A percentile compares a stretch with the other conserved stretches of the same genome.
phyloP scores from a whole-genome alignment of 768 basidiomycete genomes.

The Chalciporus piperatus region DNA sequence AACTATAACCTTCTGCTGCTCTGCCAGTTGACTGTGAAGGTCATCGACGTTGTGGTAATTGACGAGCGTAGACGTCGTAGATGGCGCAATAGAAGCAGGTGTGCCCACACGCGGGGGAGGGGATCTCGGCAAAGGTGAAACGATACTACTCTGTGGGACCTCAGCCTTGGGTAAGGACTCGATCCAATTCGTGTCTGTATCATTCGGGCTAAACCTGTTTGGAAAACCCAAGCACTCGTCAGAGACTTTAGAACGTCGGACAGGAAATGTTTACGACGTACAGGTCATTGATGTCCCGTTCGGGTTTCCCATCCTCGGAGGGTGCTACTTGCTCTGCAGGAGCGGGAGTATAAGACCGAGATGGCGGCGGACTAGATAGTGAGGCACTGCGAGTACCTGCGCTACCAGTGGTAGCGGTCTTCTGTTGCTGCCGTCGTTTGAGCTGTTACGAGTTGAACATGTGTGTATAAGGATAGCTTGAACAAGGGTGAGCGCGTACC shows the following conservation, averaged over 20 bases:
- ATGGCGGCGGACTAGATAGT: slow-evolving; percentile 45
- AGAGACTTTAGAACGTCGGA: neutral
- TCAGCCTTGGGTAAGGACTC: slow-evolving; percentile 51
- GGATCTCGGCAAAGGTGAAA: slow-evolving; percentile 14
- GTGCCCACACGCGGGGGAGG: slow-evolving; percentile 13
- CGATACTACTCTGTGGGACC: slow-evolving; percentile 25
- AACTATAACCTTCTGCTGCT: slow-evolving; percentile 14
- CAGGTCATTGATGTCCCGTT: slow-evolving; percentile 60
- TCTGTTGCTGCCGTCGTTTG: slow-evolving; percentile 79
- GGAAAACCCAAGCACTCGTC: slow-evolving; percentile 16
- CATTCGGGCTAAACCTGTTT: slow-evolving; percentile 45
- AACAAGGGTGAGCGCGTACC: slow-evolving; percentile 41
- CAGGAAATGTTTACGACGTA: slow-evolving; percentile 39
- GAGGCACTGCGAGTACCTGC: slow-evolving; percentile 35
- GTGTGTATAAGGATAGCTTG: neutral
- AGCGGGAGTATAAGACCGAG: slow-evolving; percentile 52
- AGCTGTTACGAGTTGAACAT: slow-evolving; percentile 43
- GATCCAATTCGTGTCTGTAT: slow-evolving; percentile 53
- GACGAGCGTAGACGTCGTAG: neutral
- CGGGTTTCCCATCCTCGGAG: slow-evolving; percentile 39
- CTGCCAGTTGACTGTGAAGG: slow-evolving; percentile 14
- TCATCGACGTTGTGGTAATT: slow-evolving; percentile 10
- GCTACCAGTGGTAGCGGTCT: slow-evolving; percentile 35
- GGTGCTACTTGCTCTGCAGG: slow-evolving; percentile 36
- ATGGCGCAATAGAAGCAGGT: slow-evolving; percentile 2